Conservation (phyloP, 345 rosid genomes). For the Euphorbia peplus region DNA sequence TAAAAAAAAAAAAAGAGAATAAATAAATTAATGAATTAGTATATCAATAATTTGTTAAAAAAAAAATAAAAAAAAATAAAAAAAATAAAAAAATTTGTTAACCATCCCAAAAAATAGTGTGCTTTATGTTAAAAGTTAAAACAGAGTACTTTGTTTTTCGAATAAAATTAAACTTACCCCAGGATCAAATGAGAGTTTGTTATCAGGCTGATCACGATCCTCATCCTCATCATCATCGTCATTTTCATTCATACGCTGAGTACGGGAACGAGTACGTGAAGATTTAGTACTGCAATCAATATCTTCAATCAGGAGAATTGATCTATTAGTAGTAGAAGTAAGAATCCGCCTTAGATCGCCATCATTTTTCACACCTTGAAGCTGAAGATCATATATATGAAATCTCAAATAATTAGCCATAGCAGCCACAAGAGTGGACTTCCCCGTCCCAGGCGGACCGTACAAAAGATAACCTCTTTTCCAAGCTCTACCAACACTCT, state of each 20-base stretch:
- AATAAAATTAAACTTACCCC: slow-evolving; percentile 20
- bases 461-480: slow-evolving; percentile 29
- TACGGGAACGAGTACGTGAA: slow-evolving; percentile 1
- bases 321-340: slow-evolving; percentile 28
- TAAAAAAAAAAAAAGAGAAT: too few species aligned
- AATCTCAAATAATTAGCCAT: slow-evolving; percentile 26
- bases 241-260: not conserved
- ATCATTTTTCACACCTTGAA: slow-evolving; percentile 25
- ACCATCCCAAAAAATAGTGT: not conserved
- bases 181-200: slow-evolving; percentile 18
- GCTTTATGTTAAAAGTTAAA: not conserved
- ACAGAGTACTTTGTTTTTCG: not conserved
- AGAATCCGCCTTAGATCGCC: slow-evolving; percentile 23
- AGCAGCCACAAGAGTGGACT: slow-evolving; percentile 29
- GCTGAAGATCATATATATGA: slow-evolving; percentile 31
- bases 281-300: slow-evolving; percentile 26
- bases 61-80: too few species aligned
- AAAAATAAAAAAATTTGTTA: too few species aligned
- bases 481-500: slow-evolving; percentile 31
- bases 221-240: not conserved
- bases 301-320: slow-evolving; percentile 33
- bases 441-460: slow-evolving; percentile 33
- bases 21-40: too few species aligned
- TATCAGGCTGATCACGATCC: not conserved
- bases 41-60: too few species aligned